Base-by-base conservation (phyloP, 805 yeast genomes). In the Saccharomycopsis synnaedendra region DNA sequence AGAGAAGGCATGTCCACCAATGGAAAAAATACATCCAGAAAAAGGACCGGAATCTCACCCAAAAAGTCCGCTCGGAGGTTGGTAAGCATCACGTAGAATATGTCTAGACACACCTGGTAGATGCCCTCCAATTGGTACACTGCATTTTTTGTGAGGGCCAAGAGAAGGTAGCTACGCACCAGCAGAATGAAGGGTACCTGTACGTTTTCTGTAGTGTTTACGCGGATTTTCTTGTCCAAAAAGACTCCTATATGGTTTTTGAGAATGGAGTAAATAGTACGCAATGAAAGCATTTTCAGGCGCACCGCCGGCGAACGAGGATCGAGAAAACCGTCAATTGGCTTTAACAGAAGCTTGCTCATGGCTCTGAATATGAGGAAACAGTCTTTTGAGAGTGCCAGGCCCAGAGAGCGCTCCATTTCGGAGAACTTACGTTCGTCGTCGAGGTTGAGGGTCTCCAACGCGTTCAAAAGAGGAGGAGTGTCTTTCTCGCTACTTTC, bases 21-120 rank as follows among this genome's bases (percentile, higher is more conserved):
- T 3, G 97, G 96, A 65, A 93, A 84, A 62, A 93, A 93, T 46
- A 90, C 86, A 58, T 93, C 97, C 41, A 81, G 83, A 67, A 89
- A 76, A 59, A 94, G 85, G 0, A 94, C 96, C 1, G 96, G 96
- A 41, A 93, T 85, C 61, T 93, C 98, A 55, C 83, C 75, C 64
- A 89, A 90, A 69, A 93, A 88, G 56, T 85, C 93, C 9, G 83
- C 74, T 60, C 98, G 78, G 56, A 94, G 68, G 57, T 87, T 84
- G 29, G 88, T 77, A 39, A 90, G 70, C 56, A 93, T 70, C 39
- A 90, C 68, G 96, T 96, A 93, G 67, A 88, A 88, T 11, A 94
- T 89, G 64, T 93, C 97, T 39, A 90, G 72, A 3, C 95, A 80
- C 6, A 90, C 76, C 60, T 90, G 97, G 63, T 85, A 93, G 5